Conservation (phyloP, 2,329 filamentous ascomycete species). For the Venturia effusa region DNA sequence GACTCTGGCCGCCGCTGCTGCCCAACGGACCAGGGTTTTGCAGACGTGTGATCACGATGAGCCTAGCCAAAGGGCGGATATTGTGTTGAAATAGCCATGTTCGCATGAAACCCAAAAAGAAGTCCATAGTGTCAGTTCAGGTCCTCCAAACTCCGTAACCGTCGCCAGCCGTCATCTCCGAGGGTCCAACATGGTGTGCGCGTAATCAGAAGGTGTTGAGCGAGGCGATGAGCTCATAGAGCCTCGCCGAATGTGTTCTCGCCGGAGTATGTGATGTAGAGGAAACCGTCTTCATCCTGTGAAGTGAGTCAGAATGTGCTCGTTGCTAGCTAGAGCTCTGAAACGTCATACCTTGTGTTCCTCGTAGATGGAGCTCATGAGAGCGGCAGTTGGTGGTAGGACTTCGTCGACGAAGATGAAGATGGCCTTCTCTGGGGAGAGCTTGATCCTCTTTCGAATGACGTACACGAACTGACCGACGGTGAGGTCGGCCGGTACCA, state of each 20-base stretch:
- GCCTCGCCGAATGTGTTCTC: conserved; percentile 88
- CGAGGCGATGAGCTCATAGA: not conserved
- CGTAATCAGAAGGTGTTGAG: not conserved
- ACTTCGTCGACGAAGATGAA: conserved; percentile 99
- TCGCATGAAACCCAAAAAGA: not conserved
- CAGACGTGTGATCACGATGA: not conserved
- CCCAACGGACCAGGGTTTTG: not conserved
- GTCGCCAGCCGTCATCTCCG: not conserved
- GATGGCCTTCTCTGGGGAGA: conserved; percentile 98
- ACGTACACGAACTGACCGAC: conserved; percentile 99
- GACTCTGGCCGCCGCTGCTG: not conserved
- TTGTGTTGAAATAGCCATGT: not conserved
- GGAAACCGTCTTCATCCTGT: conserved; percentile 63
- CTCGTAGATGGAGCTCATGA: conserved; percentile 99
- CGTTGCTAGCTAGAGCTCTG: not conserved
- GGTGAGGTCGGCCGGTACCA: conserved; percentile 93
- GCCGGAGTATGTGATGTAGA: conserved; percentile 97
- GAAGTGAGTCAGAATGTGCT: conserved; percentile 6
- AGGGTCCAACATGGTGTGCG: not conserved
- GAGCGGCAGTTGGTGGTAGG: conserved; percentile 84
- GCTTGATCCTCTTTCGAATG: conserved; percentile 99
- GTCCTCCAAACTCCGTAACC: conserved; percentile 4
- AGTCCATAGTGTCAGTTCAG: not conserved
- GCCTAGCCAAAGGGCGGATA: not conserved
- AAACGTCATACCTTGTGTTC: conserved; percentile 75